Evolutionary conservation across 306 rosid genomes (phyloP).

Genomic region (Citrullus mucosospermus): DNA sequence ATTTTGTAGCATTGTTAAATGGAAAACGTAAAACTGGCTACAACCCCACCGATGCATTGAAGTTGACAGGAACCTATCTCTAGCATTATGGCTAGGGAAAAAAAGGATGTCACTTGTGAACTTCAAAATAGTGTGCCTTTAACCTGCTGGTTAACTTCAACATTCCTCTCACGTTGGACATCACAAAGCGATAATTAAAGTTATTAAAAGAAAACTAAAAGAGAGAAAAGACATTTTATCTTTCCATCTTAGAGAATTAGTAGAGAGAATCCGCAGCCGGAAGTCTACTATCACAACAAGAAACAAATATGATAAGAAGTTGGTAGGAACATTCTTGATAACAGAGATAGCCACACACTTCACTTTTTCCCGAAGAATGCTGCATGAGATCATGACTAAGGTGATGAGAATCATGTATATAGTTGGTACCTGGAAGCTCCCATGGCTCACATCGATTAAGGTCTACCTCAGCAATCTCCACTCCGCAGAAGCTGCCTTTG

Average conservation of each 20-base stretch:
- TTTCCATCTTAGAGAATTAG: background rate
- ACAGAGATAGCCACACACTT: background rate
- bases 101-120: background rate
- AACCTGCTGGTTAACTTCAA: background rate
- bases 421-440: conserved; percentile 62
- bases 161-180: background rate
- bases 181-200: background rate
- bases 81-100: background rate
- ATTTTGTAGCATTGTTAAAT: background rate
- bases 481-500: conserved; percentile 20
- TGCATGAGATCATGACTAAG: background rate
- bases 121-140: background rate
- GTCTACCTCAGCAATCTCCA: conserved; percentile 55
- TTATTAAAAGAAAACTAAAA: background rate
- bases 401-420: background rate
- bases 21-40: background rate
- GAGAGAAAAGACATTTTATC: background rate
- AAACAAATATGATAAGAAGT: background rate
- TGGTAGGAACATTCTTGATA: background rate
- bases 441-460: conserved; percentile 73
- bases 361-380: no score
- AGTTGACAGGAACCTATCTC: background rate
- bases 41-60: background rate
- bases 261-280: background rate
- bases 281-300: background rate